phyloP scores from a whole-genome alignment of 2,329 filamentous ascomycete species.

The Ceratocystis harringtonii region DNA sequence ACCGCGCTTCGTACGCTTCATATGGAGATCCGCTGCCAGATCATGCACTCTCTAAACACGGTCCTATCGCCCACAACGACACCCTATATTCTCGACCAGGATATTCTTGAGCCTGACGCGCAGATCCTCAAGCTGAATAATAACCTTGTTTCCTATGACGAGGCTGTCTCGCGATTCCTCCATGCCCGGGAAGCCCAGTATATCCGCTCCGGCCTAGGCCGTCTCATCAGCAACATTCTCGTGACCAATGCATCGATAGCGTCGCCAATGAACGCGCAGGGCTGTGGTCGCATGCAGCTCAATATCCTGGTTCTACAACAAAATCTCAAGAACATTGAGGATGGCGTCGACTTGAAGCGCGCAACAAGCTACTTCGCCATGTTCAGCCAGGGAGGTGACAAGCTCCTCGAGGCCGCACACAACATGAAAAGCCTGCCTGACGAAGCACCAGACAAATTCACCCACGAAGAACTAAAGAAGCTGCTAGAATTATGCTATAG shows the following conservation, averaged over 20 bases:
- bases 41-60: constrained; percentile 60
- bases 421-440: constrained; percentile 24
- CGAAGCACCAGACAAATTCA: constrained; percentile 33
- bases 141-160: constrained; percentile 75
- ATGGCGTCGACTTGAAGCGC: constrained; percentile 46
- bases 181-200: constrained; percentile 57
- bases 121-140: constrained; percentile 70
- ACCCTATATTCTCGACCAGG: constrained; percentile 52
- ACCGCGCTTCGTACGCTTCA: constrained; percentile 75
- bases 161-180: constrained; percentile 59
- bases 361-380: constrained; percentile 55
- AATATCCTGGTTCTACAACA: constrained; percentile 93
- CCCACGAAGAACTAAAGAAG: constrained; percentile 51
- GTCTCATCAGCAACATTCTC: constrained; percentile 65
- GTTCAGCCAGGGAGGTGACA: constrained; percentile 50
- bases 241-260: constrained; percentile 57
- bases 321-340: constrained; percentile 85
- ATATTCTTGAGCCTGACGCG: constrained; percentile 63
- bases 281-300: constrained; percentile 70
- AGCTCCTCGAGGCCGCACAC: constrained; percentile 47
- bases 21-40: constrained; percentile 72
- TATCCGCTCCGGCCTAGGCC: constrained; percentile 59
- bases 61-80: constrained; percentile 45
- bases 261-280: constrained; percentile 68
- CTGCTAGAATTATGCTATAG: constrained; percentile 54